These are phyloP conservation scores for Lasiodiplodia hormozganensis DNA, from an alignment of 2,329 filamentous ascomycete genomes.

Conservation along the genomic window DNA sequence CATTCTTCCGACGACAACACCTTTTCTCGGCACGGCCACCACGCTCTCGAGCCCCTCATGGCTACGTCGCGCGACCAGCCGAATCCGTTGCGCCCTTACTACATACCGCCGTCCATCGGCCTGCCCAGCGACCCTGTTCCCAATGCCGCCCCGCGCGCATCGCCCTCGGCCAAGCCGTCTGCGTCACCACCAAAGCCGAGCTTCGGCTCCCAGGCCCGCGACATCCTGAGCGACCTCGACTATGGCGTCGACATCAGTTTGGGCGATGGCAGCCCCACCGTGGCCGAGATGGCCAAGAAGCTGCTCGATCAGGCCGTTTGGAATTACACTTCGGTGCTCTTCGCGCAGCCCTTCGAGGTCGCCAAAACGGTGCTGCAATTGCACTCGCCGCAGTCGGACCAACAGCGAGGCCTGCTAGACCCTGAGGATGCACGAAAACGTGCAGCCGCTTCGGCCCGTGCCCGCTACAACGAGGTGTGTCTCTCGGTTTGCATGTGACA, in stretches of 20 bases:
- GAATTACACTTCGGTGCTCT: conserved; percentile 88
- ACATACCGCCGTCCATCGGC: conserved; percentile 73
- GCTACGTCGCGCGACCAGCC: conserved; percentile 54
- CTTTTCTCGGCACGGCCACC: not conserved
- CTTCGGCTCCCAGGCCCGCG: conserved; percentile 72
- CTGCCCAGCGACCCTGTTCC: conserved; percentile 56
- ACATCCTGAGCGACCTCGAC: conserved; percentile 88
- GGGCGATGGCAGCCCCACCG: conserved; percentile 73
- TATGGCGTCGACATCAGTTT: conserved; percentile 86
- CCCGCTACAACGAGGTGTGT: conserved; percentile 43
- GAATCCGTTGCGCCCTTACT: conserved; percentile 74
- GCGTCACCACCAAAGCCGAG: conserved; percentile 53
- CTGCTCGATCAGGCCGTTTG: conserved; percentile 85
- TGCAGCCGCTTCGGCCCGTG: conserved; percentile 41
- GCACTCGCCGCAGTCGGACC: conserved; percentile 53
- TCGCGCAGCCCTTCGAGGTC: conserved; percentile 96
- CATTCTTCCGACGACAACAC: conserved; percentile 16
- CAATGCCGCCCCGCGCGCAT: conserved; percentile 38
- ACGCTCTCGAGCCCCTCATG: conserved; percentile 39
- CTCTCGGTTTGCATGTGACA: conserved; percentile 23
- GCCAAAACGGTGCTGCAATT: conserved; percentile 93
- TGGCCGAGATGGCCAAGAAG: conserved; percentile 74
- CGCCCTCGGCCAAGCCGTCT: conserved; percentile 42
- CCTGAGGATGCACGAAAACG: conserved; percentile 36
- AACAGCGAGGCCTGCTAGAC: conserved; percentile 31